Conservation (phyloP, 371 early-diverging fungal species). For the Thermomucor indicae-seudaticae region DNA sequence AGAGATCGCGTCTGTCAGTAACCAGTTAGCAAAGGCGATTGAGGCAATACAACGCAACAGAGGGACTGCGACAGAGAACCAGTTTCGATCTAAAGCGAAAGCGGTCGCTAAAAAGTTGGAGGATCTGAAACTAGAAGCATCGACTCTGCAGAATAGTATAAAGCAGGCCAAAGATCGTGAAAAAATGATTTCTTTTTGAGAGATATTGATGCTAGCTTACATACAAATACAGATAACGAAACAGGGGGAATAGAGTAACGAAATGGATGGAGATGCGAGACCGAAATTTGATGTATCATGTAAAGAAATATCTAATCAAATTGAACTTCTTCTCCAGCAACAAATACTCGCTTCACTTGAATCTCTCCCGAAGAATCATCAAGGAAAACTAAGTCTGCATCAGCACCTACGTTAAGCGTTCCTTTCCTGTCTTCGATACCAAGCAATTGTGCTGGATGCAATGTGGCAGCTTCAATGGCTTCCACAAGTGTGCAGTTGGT, state of each 20-base stretch:
- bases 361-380: slow-evolving; percentile 55
- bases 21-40: slow-evolving; percentile 5
- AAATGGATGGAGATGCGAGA: neutral
- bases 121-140: slow-evolving; percentile 7
- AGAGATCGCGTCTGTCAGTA: slow-evolving; percentile 7
- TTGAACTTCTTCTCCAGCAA: slow-evolving; percentile 68
- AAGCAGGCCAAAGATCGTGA: slow-evolving; percentile 17
- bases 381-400: slow-evolving; percentile 79
- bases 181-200: slow-evolving; percentile 23
- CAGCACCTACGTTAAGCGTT: slow-evolving; percentile 69
- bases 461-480: slow-evolving; percentile 81
- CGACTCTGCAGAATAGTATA: slow-evolving; percentile 5
- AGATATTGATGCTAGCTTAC: neutral
- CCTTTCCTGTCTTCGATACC: slow-evolving; percentile 75
- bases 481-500: slow-evolving; percentile 77
- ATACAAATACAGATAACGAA: neutral
- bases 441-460: slow-evolving; percentile 77
- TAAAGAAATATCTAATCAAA: slow-evolving; percentile 2
- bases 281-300: neutral
- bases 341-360: slow-evolving; percentile 64
- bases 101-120: slow-evolving; percentile 2
- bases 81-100: slow-evolving; percentile 18
- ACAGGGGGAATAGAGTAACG: neutral
- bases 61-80: slow-evolving; percentile 14
- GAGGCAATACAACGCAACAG: slow-evolving; percentile 20